Evolutionary conservation across 2,329 filamentous ascomycete species (phyloP).

Genomic region (Aureobasidium mangrovei): DNA sequence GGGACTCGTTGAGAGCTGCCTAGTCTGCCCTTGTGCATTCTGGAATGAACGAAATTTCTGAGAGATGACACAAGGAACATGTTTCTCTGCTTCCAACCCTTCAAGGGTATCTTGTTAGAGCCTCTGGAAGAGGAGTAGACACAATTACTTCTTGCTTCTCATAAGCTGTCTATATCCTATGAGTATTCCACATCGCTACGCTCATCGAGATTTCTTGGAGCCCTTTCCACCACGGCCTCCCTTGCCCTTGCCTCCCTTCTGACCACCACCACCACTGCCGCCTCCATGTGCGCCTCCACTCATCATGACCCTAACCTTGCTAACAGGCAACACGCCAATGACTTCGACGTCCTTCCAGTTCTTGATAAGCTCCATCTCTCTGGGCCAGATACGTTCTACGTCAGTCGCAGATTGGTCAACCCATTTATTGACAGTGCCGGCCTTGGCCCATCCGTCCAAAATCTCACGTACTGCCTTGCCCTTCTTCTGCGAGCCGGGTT

Average conservation of each 20-base stretch:
- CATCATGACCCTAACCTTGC: conserved; percentile 73
- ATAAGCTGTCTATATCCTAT: no score
- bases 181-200: neutral
- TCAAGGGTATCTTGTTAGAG: no score
- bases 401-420: conserved; percentile 40
- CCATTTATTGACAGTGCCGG: conserved; percentile 42
- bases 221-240: conserved; percentile 26
- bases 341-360: conserved; percentile 73
- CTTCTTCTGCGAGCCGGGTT: conserved; percentile 84
- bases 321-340: conserved; percentile 69
- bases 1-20: no score
- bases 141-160: no score
- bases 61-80: no score
- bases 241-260: conserved; percentile 31
- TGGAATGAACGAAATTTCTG: no score
- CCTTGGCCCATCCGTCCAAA: conserved; percentile 68
- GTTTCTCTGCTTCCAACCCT: no score
- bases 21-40: no score
- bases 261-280: conserved; percentile 27
- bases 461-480: conserved; percentile 91
- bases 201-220: conserved; percentile 18
- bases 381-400: conserved; percentile 70
- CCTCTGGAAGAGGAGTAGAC: neutral
- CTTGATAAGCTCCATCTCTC: conserved; percentile 78
- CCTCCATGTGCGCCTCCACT: conserved; percentile 43